phyloP scores from a whole-genome alignment of 176 grass and related monocot species.

The Juncus effusus region DNA sequence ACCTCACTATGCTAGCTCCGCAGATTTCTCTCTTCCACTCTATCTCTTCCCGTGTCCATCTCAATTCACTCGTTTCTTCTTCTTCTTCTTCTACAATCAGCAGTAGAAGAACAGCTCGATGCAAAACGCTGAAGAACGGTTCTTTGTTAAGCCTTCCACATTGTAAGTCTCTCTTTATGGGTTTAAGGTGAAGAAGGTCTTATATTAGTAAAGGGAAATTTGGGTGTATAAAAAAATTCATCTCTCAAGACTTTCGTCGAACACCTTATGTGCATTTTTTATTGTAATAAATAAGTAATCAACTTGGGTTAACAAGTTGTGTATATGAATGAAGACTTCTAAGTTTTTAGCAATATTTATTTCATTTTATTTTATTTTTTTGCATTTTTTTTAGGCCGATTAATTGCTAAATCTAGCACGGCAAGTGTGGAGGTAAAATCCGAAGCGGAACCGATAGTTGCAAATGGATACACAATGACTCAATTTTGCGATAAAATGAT shows the following conservation, averaged over 20 bases:
- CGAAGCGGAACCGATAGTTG: constrained; percentile 48
- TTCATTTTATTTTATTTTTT: no score
- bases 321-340: no score
- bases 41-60: constrained; percentile 3
- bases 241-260: no score
- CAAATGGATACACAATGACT: constrained; percentile 75
- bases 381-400: constrained; percentile 13
- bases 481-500: constrained; percentile 87
- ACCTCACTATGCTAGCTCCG: neutral
- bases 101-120: neutral
- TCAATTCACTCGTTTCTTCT: neutral
- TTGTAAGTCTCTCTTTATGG: neutral
- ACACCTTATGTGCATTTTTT: no score
- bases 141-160: neutral
- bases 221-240: no score
- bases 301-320: no score
- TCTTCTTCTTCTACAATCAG: neutral
- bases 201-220: no score
- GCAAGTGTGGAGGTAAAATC: constrained; percentile 21
- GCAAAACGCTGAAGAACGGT: constrained; percentile 12
- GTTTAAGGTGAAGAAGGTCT: neutral
- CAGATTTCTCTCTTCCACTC: neutral
- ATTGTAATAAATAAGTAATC: no score
- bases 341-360: no score
- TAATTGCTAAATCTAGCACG: neutral